Evolutionary conservation across 139 green algal species (phyloP), one percentile per base, ranked within the genome.

Genomic region (Medakamo hakoo): DNA sequence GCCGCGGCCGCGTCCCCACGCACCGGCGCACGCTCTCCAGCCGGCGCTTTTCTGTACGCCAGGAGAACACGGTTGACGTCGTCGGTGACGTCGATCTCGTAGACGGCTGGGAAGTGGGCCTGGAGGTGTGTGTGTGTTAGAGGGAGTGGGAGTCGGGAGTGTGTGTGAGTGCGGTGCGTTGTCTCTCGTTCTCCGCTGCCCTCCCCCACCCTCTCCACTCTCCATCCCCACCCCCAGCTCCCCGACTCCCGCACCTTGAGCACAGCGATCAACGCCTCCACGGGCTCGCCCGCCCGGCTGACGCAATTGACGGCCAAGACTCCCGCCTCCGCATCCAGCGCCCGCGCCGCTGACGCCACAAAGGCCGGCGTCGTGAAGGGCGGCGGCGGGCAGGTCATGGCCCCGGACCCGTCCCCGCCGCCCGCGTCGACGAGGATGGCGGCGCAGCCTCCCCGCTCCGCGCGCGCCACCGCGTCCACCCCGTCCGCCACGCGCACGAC

Each of bases 311-410:
- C 16, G 40, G 16, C 16, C 40, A 52, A 52, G 16, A 52, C 40
- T 9, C 40, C 40, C 16, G 40, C 40, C 40, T 52, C 9, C 16
- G 40, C 9, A 16, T 21, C 9, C 40, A 16, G 40, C 40, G 40
- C 40, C 9, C 40, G 40, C 40, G 40, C 9, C 40, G 40, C n/a
- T n/a, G n/a, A n/a, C n/a, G 40, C 9, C 40, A 52, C 40, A 52
- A 85, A 84, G 2, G 30, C 29, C 9, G 5, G n/a, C n/a, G 65
- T 40, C 62, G 82, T n/a, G 55, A 83, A 83, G 2, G 65, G 55
- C 3, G 61, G 58, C 22, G 77, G 71, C 0, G 77, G 77, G 49
- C 77, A 83, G 27, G 63, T 73, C 74, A 83, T 80, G 56, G 69
- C 57, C 23, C 57, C 56, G 4, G 62, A 58, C 23, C 68, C 60